Percentiles rank a stretch among this genome's conserved stretches.
Conservation (phyloP, 129 eudicot species). For the Apium graveolens region DNA sequence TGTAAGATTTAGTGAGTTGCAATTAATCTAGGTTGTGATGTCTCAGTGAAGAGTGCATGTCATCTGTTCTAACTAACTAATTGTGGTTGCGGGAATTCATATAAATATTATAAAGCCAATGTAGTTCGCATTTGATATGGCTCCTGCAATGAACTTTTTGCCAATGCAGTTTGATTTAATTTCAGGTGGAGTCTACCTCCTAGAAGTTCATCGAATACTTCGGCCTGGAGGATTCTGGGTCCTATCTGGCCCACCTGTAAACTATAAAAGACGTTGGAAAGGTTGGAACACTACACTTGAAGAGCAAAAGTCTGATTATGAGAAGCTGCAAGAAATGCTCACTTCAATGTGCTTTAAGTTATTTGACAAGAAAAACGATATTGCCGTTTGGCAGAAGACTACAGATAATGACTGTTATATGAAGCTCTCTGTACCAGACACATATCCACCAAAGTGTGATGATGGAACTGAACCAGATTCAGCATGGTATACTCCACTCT, state of each 20-base stretch:
- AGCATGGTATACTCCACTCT: slow-evolving; percentile 88
- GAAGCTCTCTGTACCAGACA: slow-evolving; percentile 61
- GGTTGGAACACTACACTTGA: slow-evolving; percentile 95
- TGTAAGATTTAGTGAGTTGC: not conserved
- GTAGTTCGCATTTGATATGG: not conserved
- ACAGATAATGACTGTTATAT: slow-evolving; percentile 66
- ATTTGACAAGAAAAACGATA: slow-evolving; percentile 76
- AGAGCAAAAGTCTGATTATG: slow-evolving; percentile 71
- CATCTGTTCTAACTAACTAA: not conserved
- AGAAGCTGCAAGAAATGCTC: slow-evolving; percentile 62
- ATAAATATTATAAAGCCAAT: not conserved
- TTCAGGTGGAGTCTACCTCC: slow-evolving; percentile 88
- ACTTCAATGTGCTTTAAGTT: slow-evolving; percentile 89
- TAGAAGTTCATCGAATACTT: slow-evolving; percentile 81
- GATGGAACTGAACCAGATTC: slow-evolving; percentile 93
- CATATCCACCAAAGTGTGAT: slow-evolving; percentile 88
- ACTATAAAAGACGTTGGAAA: slow-evolving; percentile 81
- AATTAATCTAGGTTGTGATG: not conserved
- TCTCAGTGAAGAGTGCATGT: not conserved
- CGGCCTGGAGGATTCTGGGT: slow-evolving; percentile 98
- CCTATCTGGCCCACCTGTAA: slow-evolving; percentile 86
- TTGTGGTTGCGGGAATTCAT: not conserved
- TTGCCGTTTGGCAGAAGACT: slow-evolving; percentile 90
- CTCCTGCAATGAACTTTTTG: not conserved
- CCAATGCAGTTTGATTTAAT: not conserved